A percentile compares a stretch with the other conserved stretches of the same genome.
Evolutionary conservation across 164 flowering plant genomes (phyloP).

Genomic region (Hamamelis virginiana): DNA sequence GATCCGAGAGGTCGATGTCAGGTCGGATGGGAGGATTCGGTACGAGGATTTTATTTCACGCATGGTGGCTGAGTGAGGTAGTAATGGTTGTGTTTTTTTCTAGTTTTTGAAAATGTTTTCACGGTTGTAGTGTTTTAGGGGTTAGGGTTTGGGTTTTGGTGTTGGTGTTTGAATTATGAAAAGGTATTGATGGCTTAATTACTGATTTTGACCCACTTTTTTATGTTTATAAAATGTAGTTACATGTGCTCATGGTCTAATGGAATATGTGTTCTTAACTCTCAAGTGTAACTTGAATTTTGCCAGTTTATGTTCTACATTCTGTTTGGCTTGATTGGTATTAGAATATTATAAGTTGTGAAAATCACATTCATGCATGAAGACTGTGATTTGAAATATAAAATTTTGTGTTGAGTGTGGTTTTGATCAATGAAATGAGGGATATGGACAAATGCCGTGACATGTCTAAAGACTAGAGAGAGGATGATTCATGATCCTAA

Average conservation of each 20-base stretch:
- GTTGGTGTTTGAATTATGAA: conserved; percentile 1
- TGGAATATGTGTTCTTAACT: background rate
- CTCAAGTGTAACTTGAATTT: background rate
- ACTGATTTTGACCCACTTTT: background rate
- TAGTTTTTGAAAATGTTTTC: background rate
- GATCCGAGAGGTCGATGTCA: conserved; percentile 94
- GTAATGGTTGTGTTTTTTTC: conserved; percentile 6
- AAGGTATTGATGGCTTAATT: background rate
- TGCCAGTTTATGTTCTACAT: background rate
- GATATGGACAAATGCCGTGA: no score
- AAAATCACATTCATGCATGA: no score
- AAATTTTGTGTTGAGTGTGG: no score
- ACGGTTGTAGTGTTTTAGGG: background rate
- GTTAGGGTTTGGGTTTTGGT: conserved; percentile 13
- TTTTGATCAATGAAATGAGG: no score
- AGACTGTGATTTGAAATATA: no score
- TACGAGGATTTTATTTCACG: conserved; percentile 85
- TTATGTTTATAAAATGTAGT: background rate
- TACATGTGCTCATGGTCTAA: background rate
- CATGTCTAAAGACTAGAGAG: no score
- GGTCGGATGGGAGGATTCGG: conserved; percentile 82
- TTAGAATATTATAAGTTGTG: no score
- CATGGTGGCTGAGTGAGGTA: conserved; percentile 82
- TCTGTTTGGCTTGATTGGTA: no score
- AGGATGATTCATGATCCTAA: no score